These are phyloP conservation scores for Macroventuria anomochaeta DNA, from an alignment of 2,329 filamentous ascomycete species.

Conservation along the genomic window DNA sequence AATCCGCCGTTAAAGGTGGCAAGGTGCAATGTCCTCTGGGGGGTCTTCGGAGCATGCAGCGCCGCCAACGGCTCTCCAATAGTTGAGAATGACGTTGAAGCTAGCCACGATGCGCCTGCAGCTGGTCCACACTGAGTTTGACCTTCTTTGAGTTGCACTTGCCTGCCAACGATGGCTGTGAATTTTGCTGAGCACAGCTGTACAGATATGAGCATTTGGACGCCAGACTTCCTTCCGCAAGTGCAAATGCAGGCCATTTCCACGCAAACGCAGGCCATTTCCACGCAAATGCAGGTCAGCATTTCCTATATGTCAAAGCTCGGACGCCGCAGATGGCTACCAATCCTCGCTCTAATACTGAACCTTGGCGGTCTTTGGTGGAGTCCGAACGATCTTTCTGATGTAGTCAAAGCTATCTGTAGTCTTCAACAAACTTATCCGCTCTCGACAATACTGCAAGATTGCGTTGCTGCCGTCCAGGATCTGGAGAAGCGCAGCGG, in stretches of 20 bases:
- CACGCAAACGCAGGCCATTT: conserved; percentile 8
- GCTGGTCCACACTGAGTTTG: neutral
- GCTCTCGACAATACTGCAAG: neutral
- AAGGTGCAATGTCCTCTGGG: neutral
- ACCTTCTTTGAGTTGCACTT: neutral
- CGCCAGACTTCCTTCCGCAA: neutral
- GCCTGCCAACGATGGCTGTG: neutral
- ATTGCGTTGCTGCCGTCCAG: neutral
- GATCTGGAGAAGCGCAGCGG: neutral
- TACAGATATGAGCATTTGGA: neutral
- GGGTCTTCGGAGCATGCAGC: conserved; percentile 3
- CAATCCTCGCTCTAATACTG: neutral
- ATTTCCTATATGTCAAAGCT: neutral
- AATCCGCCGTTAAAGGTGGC: neutral
- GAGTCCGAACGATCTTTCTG: neutral
- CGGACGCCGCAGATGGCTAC: neutral
- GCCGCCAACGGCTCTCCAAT: conserved; percentile 14
- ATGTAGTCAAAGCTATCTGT: too few relatives aligned
- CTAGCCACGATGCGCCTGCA: conserved; percentile 7
- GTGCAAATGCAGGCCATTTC: conserved; percentile 4
- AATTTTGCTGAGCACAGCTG: neutral
- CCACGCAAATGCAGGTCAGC: conserved; percentile 11
- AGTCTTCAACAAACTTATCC: neutral
- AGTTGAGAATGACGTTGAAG: conserved; percentile 12
- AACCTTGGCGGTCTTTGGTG: neutral